Conservation (phyloP, 2,329 filamentous ascomycete species). For the Xylariomycetidae sp. region DNA sequence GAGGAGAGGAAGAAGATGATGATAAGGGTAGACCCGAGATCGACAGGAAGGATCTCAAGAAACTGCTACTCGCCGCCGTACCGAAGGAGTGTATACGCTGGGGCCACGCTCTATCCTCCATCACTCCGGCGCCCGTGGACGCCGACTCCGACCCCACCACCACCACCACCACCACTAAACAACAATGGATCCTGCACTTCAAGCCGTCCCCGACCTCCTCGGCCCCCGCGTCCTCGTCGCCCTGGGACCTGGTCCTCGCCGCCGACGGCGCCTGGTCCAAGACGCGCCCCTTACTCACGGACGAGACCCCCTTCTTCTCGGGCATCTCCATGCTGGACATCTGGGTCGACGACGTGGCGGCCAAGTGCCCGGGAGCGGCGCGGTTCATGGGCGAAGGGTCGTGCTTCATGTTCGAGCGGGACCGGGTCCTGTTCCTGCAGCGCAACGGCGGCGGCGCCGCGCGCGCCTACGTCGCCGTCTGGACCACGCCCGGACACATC, state of each 20-base stretch:
- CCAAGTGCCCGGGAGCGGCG: slow-evolving; percentile 27
- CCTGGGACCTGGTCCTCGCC: slow-evolving; percentile 31
- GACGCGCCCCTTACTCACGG: slow-evolving; percentile 23
- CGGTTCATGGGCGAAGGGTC: slow-evolving; percentile 28
- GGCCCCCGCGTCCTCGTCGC: slow-evolving; percentile 1
- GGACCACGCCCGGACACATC: not conserved
- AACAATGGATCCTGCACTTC: slow-evolving; percentile 8
- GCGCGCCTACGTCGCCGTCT: slow-evolving; percentile 10
- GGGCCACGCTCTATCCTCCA: slow-evolving; percentile 10
- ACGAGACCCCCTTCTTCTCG: slow-evolving; percentile 32
- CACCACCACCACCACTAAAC: slow-evolving; percentile 15
- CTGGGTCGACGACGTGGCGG: slow-evolving; percentile 24
- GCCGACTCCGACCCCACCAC: too few species aligned
- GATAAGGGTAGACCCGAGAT: slow-evolving; percentile 18
- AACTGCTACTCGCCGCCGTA: slow-evolving; percentile 16
- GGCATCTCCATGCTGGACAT: slow-evolving; percentile 34
- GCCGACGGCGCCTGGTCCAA: slow-evolving; percentile 35
- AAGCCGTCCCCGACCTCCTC: too few species aligned
- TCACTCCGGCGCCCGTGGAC: too few species aligned
- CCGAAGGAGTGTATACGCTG: slow-evolving; percentile 16
- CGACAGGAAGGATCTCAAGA: slow-evolving; percentile 17
- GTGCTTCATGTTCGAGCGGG: slow-evolving; percentile 29
- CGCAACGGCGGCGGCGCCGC: slow-evolving; percentile 14
- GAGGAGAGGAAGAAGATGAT: not conserved
- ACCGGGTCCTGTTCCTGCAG: slow-evolving; percentile 16